A percentile compares a stretch with the other conserved stretches of the same genome.
These are phyloP conservation scores for Hypholoma sublateritium DNA, from an alignment of 768 basidiomycete species.

Conservation along the genomic window DNA sequence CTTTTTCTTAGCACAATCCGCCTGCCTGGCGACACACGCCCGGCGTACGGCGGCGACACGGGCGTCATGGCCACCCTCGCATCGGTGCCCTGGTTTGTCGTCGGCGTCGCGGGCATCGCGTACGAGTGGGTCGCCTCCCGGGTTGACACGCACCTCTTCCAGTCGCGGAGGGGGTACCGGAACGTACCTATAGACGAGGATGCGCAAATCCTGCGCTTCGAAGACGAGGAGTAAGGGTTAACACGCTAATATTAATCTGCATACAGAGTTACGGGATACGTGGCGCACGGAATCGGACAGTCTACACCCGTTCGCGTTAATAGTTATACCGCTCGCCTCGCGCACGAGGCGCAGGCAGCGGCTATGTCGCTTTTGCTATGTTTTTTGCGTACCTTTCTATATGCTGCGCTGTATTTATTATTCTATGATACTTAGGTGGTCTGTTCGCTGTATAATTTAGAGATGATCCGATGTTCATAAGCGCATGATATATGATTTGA, in stretches of 20 bases:
- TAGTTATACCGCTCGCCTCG: too few species aligned
- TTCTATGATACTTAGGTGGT: too few species aligned
- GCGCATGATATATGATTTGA: too few species aligned
- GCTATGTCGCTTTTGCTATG: too few species aligned
- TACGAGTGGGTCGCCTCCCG: slow-evolving; percentile 62
- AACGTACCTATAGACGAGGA: slow-evolving; percentile 84
- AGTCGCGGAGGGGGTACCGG: slow-evolving; percentile 66
- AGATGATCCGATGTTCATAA: too few species aligned
- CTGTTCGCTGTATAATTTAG: too few species aligned
- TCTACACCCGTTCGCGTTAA: too few species aligned
- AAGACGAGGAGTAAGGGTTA: slow-evolving; percentile 59
- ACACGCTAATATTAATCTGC: not conserved
- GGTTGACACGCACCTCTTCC: slow-evolving; percentile 42
- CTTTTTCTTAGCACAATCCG: slow-evolving; percentile 58
- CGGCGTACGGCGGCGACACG: slow-evolving; percentile 35
- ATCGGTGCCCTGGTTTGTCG: slow-evolving; percentile 86
- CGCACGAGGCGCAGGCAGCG: too few species aligned
- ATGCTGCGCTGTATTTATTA: too few species aligned
- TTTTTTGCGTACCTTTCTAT: not conserved
- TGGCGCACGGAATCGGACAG: too few species aligned
- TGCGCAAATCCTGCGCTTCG: slow-evolving; percentile 82
- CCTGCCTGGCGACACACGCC: slow-evolving; percentile 56
- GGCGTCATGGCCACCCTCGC: slow-evolving; percentile 67
- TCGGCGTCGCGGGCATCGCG: slow-evolving; percentile 76
- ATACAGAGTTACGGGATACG: too few species aligned